Base-by-base conservation (phyloP, 768 basidiomycete species). In the Kwoniella dejecticola region DNA sequence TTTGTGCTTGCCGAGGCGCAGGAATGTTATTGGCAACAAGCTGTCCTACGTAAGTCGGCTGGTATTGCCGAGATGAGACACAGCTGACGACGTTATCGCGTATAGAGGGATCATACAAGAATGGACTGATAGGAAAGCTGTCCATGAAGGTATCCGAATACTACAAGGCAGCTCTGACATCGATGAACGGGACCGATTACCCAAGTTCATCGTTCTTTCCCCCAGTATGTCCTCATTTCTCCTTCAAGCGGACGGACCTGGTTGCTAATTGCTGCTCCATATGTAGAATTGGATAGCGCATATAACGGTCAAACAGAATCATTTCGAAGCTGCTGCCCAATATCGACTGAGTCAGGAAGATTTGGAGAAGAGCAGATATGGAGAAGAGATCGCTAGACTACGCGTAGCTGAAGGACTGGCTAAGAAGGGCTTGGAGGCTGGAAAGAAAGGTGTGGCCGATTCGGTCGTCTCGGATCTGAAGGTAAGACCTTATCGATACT, bases 11-110 rank as follows among this genome's bases (percentile, higher is more conserved):
- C 92, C 0, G 91, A 97, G 78, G 94, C 93, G 1, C 95, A 98
- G 68, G 96, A 99, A 80, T 95, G 91, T 74, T 91, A 87, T 41
- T 98, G 94, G 94, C 93, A 95, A 75, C 85, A 88, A 67, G 93
- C 93, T 15, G 87, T 88, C 72, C 79, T 90, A 60, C 89, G 92
- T 91, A 69, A 69, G 75, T 31, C 49, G 36, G 4, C 1, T 26
- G n/a, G 2, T 29, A 11, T 13, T 19, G 8, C 24, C 21, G 21
- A 30, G 48, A 29, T 31, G 19, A 36, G 7, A 46, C 4, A n/a
- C 19, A 10, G n/a, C 33, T 36, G 33, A 36, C n/a, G 54, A 33
- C 19, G n/a, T 40, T 27, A 3, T n/a, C n/a, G 12, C 44, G 7
- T 15, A 42, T n/a, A 69, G 47, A 63, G 69, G 86, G 86, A 84